A percentile compares a stretch with the other conserved stretches of the same genome.
phyloP scores from a whole-genome alignment of 495 filamentous ascomycete genomes.

The Evernia prunastri region DNA sequence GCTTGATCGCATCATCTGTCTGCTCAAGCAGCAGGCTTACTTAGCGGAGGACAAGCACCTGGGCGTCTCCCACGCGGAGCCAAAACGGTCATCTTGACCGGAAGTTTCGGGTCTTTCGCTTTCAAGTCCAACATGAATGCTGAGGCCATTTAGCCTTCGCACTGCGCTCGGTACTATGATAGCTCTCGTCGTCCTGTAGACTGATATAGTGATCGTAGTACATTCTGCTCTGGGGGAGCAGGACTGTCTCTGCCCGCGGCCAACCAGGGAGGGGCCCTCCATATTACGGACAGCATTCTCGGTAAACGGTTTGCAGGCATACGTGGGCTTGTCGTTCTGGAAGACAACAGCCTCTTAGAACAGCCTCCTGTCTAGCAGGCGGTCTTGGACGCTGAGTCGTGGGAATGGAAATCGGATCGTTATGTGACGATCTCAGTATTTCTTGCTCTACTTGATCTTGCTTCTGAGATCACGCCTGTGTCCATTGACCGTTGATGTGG shows the following conservation, averaged over 20 bases:
- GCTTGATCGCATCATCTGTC: neutral
- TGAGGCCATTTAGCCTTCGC: neutral
- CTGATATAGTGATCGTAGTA: neutral
- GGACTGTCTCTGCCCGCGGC: neutral
- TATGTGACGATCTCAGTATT: neutral
- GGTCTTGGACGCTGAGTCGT: neutral
- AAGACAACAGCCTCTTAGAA: neutral
- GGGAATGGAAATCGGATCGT: neutral
- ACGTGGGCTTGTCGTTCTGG: neutral
- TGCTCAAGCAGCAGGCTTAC: neutral
- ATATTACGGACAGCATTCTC: neutral
- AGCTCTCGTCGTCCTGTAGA: neutral
- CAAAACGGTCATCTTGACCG: neutral
- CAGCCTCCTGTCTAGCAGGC: neutral
- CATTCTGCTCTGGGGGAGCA: neutral
- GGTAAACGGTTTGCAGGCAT: neutral
- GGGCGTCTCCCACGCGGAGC: neutral
- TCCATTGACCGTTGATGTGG: neutral
- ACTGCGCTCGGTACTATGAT: neutral
- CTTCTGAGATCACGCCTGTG: neutral
- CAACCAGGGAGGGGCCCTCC: neutral
- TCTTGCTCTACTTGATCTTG: neutral
- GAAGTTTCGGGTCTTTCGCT: neutral
- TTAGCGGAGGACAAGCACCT: neutral
- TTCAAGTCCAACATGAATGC: neutral